phyloP scores from a whole-genome alignment of 1,284 basidiomycete genomes.

The Trametes sp. region DNA sequence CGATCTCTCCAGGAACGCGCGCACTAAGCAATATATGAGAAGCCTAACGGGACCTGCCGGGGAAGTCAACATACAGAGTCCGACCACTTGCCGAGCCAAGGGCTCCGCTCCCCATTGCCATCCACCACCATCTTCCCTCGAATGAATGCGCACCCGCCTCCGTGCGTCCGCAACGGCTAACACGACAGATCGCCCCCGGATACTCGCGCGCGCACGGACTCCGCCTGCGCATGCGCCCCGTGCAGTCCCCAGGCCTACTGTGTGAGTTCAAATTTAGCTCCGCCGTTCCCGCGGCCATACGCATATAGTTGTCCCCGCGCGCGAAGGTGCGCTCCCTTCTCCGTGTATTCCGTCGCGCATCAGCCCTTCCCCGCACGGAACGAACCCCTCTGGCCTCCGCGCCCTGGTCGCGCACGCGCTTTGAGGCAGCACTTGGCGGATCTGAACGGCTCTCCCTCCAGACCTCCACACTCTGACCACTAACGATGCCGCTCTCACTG shows the following conservation, averaged over 20 bases:
- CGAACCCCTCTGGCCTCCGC: background rate
- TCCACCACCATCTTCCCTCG: slow-evolving; percentile 6
- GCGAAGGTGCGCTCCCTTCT: slow-evolving; percentile 13
- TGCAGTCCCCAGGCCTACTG: slow-evolving; percentile 9
- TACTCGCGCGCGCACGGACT: slow-evolving; percentile 10
- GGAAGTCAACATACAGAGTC: slow-evolving; percentile 1
- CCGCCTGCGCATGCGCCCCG: slow-evolving; percentile 7
- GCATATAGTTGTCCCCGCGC: slow-evolving; percentile 19
- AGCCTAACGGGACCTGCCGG: slow-evolving; percentile 29
- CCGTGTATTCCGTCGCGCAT: slow-evolving; percentile 19
- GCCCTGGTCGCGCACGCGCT: background rate
- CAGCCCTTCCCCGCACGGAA: slow-evolving; percentile 16
- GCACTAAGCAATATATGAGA: slow-evolving; percentile 13
- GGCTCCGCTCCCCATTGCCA: slow-evolving; percentile 12
- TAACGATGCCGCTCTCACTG: slow-evolving; percentile 29
- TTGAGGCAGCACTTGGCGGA: background rate
- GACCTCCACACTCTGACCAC: background rate
- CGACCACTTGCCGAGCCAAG: slow-evolving; percentile 22
- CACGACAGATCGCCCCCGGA: slow-evolving; percentile 8
- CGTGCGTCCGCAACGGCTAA: slow-evolving; percentile 13
- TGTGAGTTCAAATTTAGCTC: slow-evolving; percentile 18
- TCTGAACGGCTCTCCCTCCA: background rate
- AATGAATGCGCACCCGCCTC: slow-evolving; percentile 16
- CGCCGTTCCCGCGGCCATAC: slow-evolving; percentile 20
- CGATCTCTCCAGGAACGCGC: background rate